Conservation (phyloP, 495 filamentous ascomycete genomes). For the Aspergillus panamensis region DNA sequence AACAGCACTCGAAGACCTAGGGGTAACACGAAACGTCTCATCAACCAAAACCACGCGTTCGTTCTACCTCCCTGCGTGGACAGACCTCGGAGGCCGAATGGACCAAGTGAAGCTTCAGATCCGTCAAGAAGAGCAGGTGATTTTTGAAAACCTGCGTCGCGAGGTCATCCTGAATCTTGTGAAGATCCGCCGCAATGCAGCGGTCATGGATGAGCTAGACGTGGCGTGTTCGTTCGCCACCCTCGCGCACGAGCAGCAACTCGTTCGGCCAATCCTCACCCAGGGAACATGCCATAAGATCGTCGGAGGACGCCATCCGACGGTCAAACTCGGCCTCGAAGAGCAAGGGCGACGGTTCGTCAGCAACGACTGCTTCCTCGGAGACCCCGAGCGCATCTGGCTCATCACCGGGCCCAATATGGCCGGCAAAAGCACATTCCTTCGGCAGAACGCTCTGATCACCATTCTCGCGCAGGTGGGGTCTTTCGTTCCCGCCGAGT, state of each 20-base stretch:
- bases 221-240: conserved; percentile 78
- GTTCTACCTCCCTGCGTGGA: conserved; percentile 84
- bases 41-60: conserved; percentile 80
- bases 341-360: conserved; percentile 80
- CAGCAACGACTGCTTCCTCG: conserved; percentile 81
- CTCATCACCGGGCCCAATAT: conserved; percentile 98
- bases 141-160: conserved; percentile 68
- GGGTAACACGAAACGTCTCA: conserved; percentile 58
- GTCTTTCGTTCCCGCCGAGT: conserved; percentile 83
- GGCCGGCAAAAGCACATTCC: conserved; percentile 93
- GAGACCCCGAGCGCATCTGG: conserved; percentile 67
- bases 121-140: conserved; percentile 70
- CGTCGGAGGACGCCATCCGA: conserved; percentile 81
- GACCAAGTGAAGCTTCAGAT: conserved; percentile 73
- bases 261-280: conserved; percentile 70
- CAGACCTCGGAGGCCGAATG: conserved; percentile 66
- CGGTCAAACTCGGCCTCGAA: conserved; percentile 76
- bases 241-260: conserved; percentile 67
- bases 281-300: conserved; percentile 57
- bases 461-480: conserved; percentile 89
- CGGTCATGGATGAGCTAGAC: conserved; percentile 88
- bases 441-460: conserved; percentile 92
- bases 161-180: conserved; percentile 74
- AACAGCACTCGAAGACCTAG: conserved; percentile 37
- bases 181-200: conserved; percentile 80